phyloP scores from a whole-genome alignment of 2,329 filamentous ascomycete genomes.

The Teratosphaeria gauchensis region DNA sequence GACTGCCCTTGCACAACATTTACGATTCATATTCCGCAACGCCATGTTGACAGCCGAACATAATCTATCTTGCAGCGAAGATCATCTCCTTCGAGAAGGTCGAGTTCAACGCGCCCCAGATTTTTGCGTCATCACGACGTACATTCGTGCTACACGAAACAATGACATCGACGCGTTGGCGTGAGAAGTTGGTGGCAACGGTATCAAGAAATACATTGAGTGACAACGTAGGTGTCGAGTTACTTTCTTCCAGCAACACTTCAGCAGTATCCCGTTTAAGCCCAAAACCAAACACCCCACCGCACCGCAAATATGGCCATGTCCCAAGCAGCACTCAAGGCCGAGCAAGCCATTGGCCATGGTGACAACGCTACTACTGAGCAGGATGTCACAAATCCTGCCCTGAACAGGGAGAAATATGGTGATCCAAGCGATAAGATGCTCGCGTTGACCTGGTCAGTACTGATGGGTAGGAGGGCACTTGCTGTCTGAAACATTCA shows the following conservation, averaged over 20 bases:
- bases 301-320: constrained; percentile 30
- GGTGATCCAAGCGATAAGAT: constrained; percentile 49
- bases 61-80: neutral
- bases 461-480: constrained; percentile 41
- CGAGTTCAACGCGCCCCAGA: neutral
- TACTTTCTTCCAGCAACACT: neutral
- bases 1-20: no score
- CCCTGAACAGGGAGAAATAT: constrained; percentile 37
- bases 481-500: constrained; percentile 60
- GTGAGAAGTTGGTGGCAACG: neutral
- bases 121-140: neutral
- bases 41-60: neutral
- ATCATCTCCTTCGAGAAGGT: neutral
- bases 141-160: neutral
- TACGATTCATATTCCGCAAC: no score
- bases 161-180: neutral
- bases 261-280: neutral
- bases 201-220: constrained; percentile 1
- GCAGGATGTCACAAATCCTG: constrained; percentile 63
- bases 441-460: constrained; percentile 74
- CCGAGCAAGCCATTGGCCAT: constrained; percentile 61
- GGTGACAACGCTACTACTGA: constrained; percentile 52
- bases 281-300: neutral
- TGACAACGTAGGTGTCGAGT: neutral
- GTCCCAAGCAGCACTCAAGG: constrained; percentile 57